These are phyloP conservation scores for Triangularia setosa DNA, from an alignment of 2,329 filamentous ascomycete species.

Conservation along the genomic window DNA sequence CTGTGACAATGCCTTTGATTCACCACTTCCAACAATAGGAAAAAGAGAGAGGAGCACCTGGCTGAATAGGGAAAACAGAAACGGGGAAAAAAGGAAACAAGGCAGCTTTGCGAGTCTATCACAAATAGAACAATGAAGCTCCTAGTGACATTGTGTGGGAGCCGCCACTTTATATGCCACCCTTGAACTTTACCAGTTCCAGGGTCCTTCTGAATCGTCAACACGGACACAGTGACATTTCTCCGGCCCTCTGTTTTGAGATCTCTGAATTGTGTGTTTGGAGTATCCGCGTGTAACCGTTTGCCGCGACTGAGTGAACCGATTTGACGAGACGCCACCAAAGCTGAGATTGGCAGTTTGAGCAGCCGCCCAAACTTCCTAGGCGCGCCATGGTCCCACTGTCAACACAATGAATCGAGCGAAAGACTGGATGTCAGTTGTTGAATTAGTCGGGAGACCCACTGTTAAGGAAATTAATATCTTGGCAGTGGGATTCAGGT, in stretches of 20 bases:
- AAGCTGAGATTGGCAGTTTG: slow-evolving; percentile 18
- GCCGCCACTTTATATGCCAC: background rate
- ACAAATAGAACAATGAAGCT: background rate
- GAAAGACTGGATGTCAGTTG: background rate
- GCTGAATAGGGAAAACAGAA: slow-evolving; percentile 6
- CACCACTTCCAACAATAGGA: slow-evolving; percentile 6
- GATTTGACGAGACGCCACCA: slow-evolving; percentile 16
- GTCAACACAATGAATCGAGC: background rate
- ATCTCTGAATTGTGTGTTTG: background rate
- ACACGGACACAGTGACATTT: background rate
- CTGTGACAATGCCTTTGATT: slow-evolving; percentile 5
- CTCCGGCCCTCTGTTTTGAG: background rate
- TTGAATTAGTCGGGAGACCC: too few relatives aligned
- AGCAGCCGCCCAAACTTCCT: slow-evolving; percentile 8
- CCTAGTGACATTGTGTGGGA: background rate
- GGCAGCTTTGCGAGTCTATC: background rate
- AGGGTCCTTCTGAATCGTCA: background rate
- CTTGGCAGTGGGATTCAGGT: too few relatives aligned
- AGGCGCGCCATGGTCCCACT: background rate
- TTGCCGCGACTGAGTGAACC: background rate
- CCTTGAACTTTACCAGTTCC: background rate
- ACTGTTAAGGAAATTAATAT: too few relatives aligned
- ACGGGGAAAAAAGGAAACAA: slow-evolving; percentile 2
- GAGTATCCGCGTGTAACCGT: background rate
- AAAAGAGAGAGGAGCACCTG: background rate